Percentiles rank a stretch among this genome's conserved stretches.
Evolutionary conservation across 176 grass and related monocot genomes (phyloP).

Genomic region (Oryza rufipogon): DNA sequence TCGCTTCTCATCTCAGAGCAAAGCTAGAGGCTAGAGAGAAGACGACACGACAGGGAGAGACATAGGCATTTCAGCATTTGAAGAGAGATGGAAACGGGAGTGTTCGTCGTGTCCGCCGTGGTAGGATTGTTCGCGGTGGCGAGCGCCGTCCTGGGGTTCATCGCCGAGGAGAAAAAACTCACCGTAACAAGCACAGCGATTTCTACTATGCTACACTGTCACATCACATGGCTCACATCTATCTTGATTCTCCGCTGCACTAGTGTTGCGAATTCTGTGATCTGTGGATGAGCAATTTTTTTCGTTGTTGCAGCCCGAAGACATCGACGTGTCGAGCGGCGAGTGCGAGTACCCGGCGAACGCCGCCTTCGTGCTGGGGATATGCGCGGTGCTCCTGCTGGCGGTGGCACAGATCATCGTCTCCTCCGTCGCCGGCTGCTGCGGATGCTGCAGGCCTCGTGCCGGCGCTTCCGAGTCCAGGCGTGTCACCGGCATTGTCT

Average conservation of each 20-base stretch:
- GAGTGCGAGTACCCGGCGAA: conserved; percentile 31
- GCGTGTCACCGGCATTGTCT: background rate
- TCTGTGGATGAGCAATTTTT: too few relatives aligned
- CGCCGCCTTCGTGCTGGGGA: background rate
- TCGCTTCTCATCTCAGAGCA: background rate
- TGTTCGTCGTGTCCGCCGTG: background rate
- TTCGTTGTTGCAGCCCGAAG: background rate
- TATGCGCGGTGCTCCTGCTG: background rate
- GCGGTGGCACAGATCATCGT: too few relatives aligned
- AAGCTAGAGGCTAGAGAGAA: background rate
- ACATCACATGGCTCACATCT: too few relatives aligned
- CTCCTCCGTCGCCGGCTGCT: too few relatives aligned
- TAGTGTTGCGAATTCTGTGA: too few relatives aligned
- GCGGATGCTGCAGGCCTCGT: too few relatives aligned
- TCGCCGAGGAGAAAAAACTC: conserved; percentile 30
- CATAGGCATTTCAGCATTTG: too few relatives aligned
- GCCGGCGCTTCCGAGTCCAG: background rate
- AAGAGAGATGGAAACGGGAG: background rate
- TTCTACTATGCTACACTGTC: too few relatives aligned
- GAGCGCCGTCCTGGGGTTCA: conserved; percentile 44
- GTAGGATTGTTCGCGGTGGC: conserved; percentile 15
- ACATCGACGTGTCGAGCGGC: background rate
- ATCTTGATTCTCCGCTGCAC: too few relatives aligned
- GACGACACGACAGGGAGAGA: too few relatives aligned
- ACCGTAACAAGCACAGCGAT: conserved; percentile 31